Percentiles rank a stretch among this genome's conserved stretches.
Conservation (phyloP, 2,329 filamentous ascomycete genomes). For the Penicillium sp. region DNA sequence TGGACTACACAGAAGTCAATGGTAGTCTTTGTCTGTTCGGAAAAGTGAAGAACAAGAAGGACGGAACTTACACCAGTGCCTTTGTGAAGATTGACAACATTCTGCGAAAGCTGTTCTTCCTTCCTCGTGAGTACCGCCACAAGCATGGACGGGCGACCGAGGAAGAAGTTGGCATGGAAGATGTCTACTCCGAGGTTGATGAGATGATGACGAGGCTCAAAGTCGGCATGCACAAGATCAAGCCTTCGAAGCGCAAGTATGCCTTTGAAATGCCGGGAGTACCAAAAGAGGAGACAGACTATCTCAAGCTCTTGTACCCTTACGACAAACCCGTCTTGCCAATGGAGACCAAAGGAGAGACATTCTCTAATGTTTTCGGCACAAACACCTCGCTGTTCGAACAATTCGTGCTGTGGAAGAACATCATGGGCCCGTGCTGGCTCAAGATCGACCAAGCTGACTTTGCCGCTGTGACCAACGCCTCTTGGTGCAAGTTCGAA, state of each 20-base stretch:
- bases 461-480: constrained; percentile 82
- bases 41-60: constrained; percentile 89
- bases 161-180: constrained; percentile 79
- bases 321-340: constrained; percentile 80
- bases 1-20: constrained; percentile 90
- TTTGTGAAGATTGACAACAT: constrained; percentile 97
- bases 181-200: constrained; percentile 90
- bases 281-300: constrained; percentile 86
- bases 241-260: constrained; percentile 85
- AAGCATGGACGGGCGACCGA: constrained; percentile 66
- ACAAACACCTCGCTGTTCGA: constrained; percentile 93
- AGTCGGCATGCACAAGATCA: constrained; percentile 91
- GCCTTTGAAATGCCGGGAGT: constrained; percentile 89
- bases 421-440: constrained; percentile 99
- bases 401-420: constrained; percentile 98
- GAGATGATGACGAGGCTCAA: constrained; percentile 82
- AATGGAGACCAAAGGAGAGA: constrained; percentile 73
- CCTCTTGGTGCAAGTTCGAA: constrained; percentile 96
- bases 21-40: constrained; percentile 92
- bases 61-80: constrained; percentile 77
- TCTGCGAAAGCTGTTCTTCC: constrained; percentile 85
- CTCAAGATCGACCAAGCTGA: constrained; percentile 84
- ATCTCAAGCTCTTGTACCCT: constrained; percentile 93
- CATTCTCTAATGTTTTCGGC: constrained; percentile 92
- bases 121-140: constrained; percentile 70